Base-by-base conservation (phyloP, 1,284 basidiomycete genomes). In the Retiboletus fuscus region DNA sequence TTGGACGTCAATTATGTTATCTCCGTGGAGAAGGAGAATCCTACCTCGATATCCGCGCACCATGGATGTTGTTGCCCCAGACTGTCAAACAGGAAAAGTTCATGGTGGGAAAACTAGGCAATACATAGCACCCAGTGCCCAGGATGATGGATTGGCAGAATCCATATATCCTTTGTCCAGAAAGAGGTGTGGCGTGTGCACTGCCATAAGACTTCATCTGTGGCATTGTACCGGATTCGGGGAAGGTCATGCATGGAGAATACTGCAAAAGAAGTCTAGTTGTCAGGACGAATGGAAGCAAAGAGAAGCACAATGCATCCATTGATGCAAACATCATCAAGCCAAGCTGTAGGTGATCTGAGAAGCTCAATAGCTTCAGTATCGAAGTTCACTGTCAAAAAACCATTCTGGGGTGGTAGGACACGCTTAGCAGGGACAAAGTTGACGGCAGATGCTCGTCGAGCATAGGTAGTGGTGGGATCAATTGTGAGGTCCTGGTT, bases 71-170 rank as follows among this genome's bases (percentile, higher is more conserved):
- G 65, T 3, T 30, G 62, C 1, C 55, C 55, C 12, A 74, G 43
- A 51, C 74, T 74, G 39, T 75, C 67, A 44, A 75, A 75, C 18
- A 75, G 60, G 2, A 61, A 64, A 22, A 74, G 55, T 58, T 61
- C 24, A 11, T 55, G 28, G 39, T 15, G 30, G 3, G 63, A 28
- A 16, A 72, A 24, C 18, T 49, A 26, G 30, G 51, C 28, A 34
- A 67, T 53, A 41, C 69, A 74, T 1, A 73, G 39, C 2, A 75
- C 72, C 74, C 74, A 76, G 30, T 76, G 74, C 12, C 67, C n/a
- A 24, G 53, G 55, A 5, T 41, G 20, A 26, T 75, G 74, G 26
- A 75, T 69, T 2, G 72, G 74, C 7, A 76, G n/a, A 18, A 76
- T 74, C 63, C 68, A 69, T 10, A 61, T 26, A 15, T 61, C n/a